These are phyloP conservation scores for Colletotrichum eleusines DNA, from an alignment of 2,329 filamentous ascomycete genomes.

Conservation along the genomic window DNA sequence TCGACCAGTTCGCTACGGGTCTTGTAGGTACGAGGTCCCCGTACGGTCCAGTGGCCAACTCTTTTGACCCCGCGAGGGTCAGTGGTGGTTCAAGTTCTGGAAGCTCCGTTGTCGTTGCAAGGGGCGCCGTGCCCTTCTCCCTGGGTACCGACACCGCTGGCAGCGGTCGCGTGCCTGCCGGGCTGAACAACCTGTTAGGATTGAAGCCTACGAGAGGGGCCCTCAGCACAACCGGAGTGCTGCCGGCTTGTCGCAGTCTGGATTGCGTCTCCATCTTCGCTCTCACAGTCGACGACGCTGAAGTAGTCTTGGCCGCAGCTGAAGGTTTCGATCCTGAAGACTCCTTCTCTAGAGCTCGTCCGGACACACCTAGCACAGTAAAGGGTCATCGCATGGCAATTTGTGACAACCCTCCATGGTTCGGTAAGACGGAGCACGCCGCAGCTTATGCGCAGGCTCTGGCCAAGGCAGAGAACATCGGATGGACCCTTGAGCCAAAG, in stretches of 20 bases:
- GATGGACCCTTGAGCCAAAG: slow-evolving; percentile 56
- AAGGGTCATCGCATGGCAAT: slow-evolving; percentile 46
- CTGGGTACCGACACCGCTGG: slow-evolving; percentile 69
- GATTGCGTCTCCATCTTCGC: slow-evolving; percentile 69
- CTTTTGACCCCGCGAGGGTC: slow-evolving; percentile 56
- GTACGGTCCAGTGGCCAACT: slow-evolving; percentile 67
- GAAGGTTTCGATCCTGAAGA: slow-evolving; percentile 63
- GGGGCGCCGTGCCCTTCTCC: slow-evolving; percentile 66
- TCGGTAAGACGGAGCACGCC: slow-evolving; percentile 52
- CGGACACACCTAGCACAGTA: slow-evolving; percentile 35
- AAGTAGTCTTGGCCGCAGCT: slow-evolving; percentile 61
- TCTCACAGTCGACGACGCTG: slow-evolving; percentile 61
- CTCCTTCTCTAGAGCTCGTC: slow-evolving; percentile 61
- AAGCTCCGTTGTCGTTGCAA: slow-evolving; percentile 65
- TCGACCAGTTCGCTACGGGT: slow-evolving; percentile 74
- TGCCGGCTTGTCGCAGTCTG: slow-evolving; percentile 67
- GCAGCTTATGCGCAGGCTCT: slow-evolving; percentile 58
- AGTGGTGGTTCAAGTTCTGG: slow-evolving; percentile 70
- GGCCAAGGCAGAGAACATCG: slow-evolving; percentile 52
- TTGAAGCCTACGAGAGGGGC: slow-evolving; percentile 66
- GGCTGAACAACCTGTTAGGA: slow-evolving; percentile 66
- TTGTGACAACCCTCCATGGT: slow-evolving; percentile 58
- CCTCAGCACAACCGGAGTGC: slow-evolving; percentile 61
- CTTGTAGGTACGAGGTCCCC: slow-evolving; percentile 71
- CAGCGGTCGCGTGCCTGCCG: slow-evolving; percentile 65